Conservation (phyloP, 1,284 basidiomycete genomes). For the Butyriboletus appendiculatus region DNA sequence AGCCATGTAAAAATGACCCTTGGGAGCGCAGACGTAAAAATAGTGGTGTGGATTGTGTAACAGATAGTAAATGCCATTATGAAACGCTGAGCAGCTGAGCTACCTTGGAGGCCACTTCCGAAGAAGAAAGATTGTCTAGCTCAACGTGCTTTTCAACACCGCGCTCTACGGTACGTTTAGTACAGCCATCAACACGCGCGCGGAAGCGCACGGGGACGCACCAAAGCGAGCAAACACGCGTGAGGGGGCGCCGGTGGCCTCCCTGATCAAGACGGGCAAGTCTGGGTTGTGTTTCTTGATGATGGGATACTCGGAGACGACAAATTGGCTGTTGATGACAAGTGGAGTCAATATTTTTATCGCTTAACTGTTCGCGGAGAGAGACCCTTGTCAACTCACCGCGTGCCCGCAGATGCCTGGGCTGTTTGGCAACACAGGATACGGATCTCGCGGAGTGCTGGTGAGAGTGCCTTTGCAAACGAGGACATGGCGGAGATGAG, state of each 20-base stretch:
- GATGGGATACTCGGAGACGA: slow-evolving; percentile 75
- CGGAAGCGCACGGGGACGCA: slow-evolving; percentile 46
- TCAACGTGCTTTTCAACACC: slow-evolving; percentile 81
- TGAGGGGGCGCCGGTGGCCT: slow-evolving; percentile 88
- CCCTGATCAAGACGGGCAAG: slow-evolving; percentile 86
- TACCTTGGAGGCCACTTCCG: slow-evolving; percentile 72
- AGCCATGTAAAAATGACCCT: not conserved
- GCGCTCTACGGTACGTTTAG: slow-evolving; percentile 49
- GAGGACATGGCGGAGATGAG: slow-evolving; percentile 46
- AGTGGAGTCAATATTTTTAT: slow-evolving; percentile 3
- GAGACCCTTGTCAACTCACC: slow-evolving; percentile 50
- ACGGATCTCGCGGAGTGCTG: slow-evolving; percentile 84
- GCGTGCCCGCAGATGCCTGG: slow-evolving; percentile 76
- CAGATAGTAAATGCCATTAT: slow-evolving; percentile 13
- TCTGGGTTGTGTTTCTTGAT: slow-evolving; percentile 92
- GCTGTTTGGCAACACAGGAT: slow-evolving; percentile 85
- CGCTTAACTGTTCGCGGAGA: slow-evolving; percentile 28
- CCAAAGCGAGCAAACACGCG: slow-evolving; percentile 90
- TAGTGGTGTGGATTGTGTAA: slow-evolving; percentile 10
- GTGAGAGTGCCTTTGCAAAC: slow-evolving; percentile 79
- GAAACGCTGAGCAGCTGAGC: slow-evolving; percentile 52
- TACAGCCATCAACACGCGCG: slow-evolving; percentile 12
- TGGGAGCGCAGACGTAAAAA: not conserved
- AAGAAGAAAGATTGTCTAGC: slow-evolving; percentile 73
- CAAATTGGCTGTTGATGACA: slow-evolving; percentile 67